These are phyloP conservation scores for Vanrija sp. DNA, from an alignment of 1,284 basidiomycete genomes.

Conservation along the genomic window DNA sequence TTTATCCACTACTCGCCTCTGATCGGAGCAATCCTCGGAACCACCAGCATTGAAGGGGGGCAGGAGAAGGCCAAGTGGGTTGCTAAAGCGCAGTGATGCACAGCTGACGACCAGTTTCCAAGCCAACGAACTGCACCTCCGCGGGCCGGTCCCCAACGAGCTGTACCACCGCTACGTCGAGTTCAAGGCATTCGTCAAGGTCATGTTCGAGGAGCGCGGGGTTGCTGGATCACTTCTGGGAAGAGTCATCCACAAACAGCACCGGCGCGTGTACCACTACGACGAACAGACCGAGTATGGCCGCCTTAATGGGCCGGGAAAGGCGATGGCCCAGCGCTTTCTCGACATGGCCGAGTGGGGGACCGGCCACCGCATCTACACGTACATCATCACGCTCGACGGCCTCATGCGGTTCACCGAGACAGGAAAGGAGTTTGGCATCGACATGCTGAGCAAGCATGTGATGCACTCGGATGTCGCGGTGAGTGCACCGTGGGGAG, in stretches of 20 bases:
- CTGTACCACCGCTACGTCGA: constrained; percentile 55
- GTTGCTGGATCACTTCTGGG: constrained; percentile 50
- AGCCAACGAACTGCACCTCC: constrained; percentile 53
- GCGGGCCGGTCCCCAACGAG: constrained; percentile 52
- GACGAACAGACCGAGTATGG: constrained; percentile 51
- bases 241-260: constrained; percentile 52
- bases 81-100: not conserved
- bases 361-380: constrained; percentile 51
- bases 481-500: constrained; percentile 20
- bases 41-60: constrained; percentile 28
- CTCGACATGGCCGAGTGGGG: constrained; percentile 53
- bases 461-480: constrained; percentile 56
- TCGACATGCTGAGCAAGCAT: constrained; percentile 55
- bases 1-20: constrained; percentile 43
- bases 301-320: constrained; percentile 26
- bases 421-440: constrained; percentile 55
- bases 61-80: constrained; percentile 27
- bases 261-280: constrained; percentile 52
- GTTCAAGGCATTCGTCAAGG: constrained; percentile 52
- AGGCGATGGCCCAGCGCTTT: constrained; percentile 44
- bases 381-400: constrained; percentile 54
- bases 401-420: constrained; percentile 55
- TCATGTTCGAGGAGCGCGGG: constrained; percentile 51
- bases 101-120: constrained; percentile 47
- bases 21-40: constrained; percentile 39